Evolutionary conservation across 129 eudicot species (phyloP), one percentile per base, ranked within the genome.

Genomic region (Flaveria bidentis): DNA sequence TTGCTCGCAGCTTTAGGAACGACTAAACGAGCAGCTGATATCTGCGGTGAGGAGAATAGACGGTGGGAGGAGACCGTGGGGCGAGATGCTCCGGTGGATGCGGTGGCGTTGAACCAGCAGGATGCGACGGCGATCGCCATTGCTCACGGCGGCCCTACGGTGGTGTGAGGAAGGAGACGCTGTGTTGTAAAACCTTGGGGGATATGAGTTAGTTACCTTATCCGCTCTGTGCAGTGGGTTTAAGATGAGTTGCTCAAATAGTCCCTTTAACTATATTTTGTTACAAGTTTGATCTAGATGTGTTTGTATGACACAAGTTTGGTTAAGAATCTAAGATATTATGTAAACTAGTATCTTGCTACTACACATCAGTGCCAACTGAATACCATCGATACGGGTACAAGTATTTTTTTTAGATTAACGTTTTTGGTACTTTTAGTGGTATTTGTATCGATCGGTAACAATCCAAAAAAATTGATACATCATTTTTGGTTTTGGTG

Each of bases 101-200:
- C 36, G 47, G 77, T 56, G 42, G 74, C 81, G 44, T 79, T 81
- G 69, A 89, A 82, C 83, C 87, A 88, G 81, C 80, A 87, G 30
- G 82, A 78, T 8, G 87, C 85, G 77, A 86, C 89, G 17, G 91
- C 82, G 45, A 86, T 77, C 80, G 86, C 89, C 96, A 90, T 91
- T 80, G 18, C 67, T 63, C 53, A 42, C 75, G 60, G 81, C 77
- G 73, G 80, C 80, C 71, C 22, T 45, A 76, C 23, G 44, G 41
- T 53, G 64, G 20, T 57, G 11, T 20, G 28, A 36, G 41, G 36
- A 15, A 28, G 20, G 65, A 64, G 53, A 74, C 55, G 5, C 53
- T 62, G 75, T 68, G 76, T 56, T 46, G 62, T 26, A 33, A 50
- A 66, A 67, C 26, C 26, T 62, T 60, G 20, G 67, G 57, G 63